Conservation (phyloP, 139 green algal genomes). For the Micractinium conductrix region DNA sequence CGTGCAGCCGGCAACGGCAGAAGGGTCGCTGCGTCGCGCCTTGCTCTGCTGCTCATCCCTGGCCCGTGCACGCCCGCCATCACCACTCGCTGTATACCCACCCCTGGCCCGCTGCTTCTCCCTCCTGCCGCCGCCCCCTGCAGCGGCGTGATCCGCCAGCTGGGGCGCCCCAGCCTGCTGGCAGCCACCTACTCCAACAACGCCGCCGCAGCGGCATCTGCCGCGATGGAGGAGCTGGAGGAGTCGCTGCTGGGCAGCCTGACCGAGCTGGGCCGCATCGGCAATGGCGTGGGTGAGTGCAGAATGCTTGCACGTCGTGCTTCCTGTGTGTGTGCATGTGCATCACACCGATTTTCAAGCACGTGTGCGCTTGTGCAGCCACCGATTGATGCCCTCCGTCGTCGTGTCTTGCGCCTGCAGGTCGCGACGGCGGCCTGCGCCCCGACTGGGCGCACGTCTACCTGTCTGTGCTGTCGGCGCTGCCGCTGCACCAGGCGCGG, state of each 20-base stretch:
- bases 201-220: slow-evolving; percentile 61
- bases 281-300: slow-evolving; percentile 17
- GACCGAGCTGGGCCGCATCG: slow-evolving; percentile 69
- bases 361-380: too few relatives aligned
- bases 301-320: too few relatives aligned
- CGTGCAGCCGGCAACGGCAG: too few relatives aligned
- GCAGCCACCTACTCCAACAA: slow-evolving; percentile 76
- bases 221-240: slow-evolving; percentile 82
- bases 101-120: too few relatives aligned
- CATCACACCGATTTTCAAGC: too few relatives aligned
- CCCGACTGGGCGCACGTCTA: slow-evolving; percentile 92
- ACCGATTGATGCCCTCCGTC: too few relatives aligned
- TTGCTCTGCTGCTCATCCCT: too few relatives aligned
- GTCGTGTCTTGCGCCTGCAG: too few relatives aligned
- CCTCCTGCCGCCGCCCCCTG: background rate
- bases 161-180: slow-evolving; percentile 67
- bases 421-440: slow-evolving; percentile 10
- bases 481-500: slow-evolving; percentile 49
- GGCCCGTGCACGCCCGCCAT: too few relatives aligned
- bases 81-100: too few relatives aligned
- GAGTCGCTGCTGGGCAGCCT: slow-evolving; percentile 66
- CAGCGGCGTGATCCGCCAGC: slow-evolving; percentile 74
- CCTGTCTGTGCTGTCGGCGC: slow-evolving; percentile 65
- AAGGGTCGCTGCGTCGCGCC: too few relatives aligned
- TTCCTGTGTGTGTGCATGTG: too few relatives aligned